Base-by-base conservation (phyloP, 306 rosid species). In the Prunus kanzakura region DNA sequence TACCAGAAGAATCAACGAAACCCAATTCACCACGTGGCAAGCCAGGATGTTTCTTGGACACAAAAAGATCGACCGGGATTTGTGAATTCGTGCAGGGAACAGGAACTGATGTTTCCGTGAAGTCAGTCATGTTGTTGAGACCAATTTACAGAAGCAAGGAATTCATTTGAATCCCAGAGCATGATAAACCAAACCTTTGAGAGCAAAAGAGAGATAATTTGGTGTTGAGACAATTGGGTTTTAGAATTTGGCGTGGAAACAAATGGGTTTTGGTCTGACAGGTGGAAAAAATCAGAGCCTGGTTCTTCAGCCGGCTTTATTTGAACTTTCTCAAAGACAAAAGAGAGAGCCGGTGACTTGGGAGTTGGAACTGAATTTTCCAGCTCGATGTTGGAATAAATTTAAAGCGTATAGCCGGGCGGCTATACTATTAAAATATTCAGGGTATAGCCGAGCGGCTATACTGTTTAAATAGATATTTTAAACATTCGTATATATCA, bases 1-100 rank as follows among this genome's bases (percentile, higher is more conserved):
- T 71, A 18, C 79, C 86, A 32, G 81, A 77, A 8, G 87, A 69
- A 73, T 88, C 87, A 19, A 89, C 50, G 76, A 95, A 88, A 3
- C 87, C 72, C 35, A 87, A 88, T 52, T 79, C 78, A 72, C 96
- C 96, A 76, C 69, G 82, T 75, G 86, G 72, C 13, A 78, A 72
- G 49, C 86, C 85, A 0, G 82, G 82, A 73, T 82, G 97, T 56
- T 90, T 86, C 68, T 88, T 89, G 82, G 95, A 89, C 63, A 89
- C 91, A 55, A 95, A 92, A 3, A 90, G 90, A 82, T 95, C 98
- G 41, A 90, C 67, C 12, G 98, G 88, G 76, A 95, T 95, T 57
- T 79, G 84, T 1, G 64, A 45, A 46, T 56, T 49, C 20, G 68
- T 72, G 11, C 84, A 75, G 30, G 66, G 79, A 3, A n/a, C 13